phyloP scores from a whole-genome alignment of 2,329 filamentous ascomycete species.

The Leptographium lundbergii region DNA sequence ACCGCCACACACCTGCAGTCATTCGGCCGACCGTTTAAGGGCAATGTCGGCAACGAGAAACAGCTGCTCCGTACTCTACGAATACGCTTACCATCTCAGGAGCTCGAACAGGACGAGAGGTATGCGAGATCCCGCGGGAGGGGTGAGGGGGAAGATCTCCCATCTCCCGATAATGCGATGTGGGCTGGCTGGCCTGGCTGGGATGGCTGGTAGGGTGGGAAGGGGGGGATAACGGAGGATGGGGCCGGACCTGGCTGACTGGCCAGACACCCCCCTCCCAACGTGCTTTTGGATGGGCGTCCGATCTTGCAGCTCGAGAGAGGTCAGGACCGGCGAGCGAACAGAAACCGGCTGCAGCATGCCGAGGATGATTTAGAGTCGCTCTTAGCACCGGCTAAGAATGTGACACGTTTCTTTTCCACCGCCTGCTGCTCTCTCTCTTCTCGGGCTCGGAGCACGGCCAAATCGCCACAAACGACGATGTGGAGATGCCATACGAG shows the following conservation, averaged over 20 bases:
- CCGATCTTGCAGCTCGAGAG: neutral
- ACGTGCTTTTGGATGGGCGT: neutral
- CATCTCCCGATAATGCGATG: neutral
- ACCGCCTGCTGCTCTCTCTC: neutral
- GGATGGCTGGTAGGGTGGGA: neutral
- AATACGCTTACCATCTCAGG: neutral
- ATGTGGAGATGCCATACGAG: neutral
- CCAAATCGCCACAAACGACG: neutral
- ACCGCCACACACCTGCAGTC: too few species aligned
- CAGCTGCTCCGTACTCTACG: neutral
- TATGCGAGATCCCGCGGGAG: conserved; percentile 1
- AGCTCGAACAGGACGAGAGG: neutral
- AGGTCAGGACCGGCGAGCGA: neutral
- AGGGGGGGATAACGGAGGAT: neutral
- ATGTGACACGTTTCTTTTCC: neutral
- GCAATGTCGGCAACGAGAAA: too few species aligned
- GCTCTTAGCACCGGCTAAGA: neutral
- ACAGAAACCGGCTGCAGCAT: neutral
- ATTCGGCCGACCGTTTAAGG: too few species aligned
- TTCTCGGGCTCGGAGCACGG: neutral
- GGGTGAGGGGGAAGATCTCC: neutral
- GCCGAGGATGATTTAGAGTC: neutral
- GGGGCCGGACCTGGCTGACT: neutral
- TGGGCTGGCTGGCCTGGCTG: neutral
- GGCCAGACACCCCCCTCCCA: neutral